phyloP scores from a whole-genome alignment of 2,329 filamentous ascomycete genomes.

The Colletotrichum liaoningense region DNA sequence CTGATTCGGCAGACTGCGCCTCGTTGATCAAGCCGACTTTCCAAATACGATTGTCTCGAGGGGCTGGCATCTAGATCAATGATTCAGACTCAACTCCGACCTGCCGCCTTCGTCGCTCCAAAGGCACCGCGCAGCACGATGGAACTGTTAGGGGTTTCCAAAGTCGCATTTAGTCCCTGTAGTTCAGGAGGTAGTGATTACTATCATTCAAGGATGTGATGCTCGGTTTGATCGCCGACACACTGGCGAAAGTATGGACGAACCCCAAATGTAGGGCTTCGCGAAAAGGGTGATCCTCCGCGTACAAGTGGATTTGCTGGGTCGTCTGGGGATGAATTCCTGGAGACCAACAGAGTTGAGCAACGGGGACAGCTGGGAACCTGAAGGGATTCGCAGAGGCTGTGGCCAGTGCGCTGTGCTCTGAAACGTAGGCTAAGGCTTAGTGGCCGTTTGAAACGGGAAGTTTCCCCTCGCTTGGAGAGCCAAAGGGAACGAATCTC shows the following conservation, averaged over 20 bases:
- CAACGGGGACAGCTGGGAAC: background rate
- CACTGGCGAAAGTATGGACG: background rate
- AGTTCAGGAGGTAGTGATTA: background rate
- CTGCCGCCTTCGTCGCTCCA: background rate
- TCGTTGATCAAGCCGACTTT: background rate
- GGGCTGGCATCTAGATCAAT: background rate
- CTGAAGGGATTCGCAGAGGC: slow-evolving; percentile 20
- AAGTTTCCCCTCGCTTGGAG: slow-evolving; percentile 7
- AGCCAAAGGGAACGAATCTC: background rate
- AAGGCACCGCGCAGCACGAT: background rate
- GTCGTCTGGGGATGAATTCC: background rate
- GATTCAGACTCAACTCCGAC: background rate
- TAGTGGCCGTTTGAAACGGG: slow-evolving; percentile 27
- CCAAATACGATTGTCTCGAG: background rate
- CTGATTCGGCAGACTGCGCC: background rate
- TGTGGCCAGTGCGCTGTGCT: slow-evolving; percentile 9
- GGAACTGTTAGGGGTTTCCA: background rate
- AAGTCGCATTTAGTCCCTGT: background rate
- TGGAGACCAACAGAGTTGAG: background rate
- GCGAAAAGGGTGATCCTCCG: background rate
- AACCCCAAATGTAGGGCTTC: slow-evolving; percentile 3
- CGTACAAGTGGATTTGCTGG: slow-evolving; percentile 5
- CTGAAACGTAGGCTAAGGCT: slow-evolving; percentile 24
- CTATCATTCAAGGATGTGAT: background rate
- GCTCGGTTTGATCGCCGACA: slow-evolving; percentile 6